Evolutionary conservation across 768 basidiomycete species (phyloP).

Genomic region (Lactarius hengduanensis): DNA sequence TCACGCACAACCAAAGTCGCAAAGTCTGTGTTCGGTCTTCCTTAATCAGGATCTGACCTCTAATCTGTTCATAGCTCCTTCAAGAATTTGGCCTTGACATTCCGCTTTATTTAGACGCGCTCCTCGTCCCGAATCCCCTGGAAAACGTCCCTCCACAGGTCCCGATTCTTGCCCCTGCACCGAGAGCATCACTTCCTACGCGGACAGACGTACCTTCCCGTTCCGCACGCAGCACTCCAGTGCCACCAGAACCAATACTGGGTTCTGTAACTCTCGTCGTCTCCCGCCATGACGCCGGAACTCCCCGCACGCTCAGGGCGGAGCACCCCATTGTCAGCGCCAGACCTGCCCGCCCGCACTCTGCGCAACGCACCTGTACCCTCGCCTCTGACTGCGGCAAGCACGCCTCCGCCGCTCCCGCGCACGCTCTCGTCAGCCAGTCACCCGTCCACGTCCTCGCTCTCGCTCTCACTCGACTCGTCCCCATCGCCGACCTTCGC

Average conservation of each 20-base stretch:
- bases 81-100: slow-evolving; percentile 94
- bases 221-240: slow-evolving; percentile 24
- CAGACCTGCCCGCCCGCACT: slow-evolving; percentile 1
- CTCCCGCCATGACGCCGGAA: slow-evolving; percentile 7
- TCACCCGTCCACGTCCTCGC: slow-evolving; percentile 10
- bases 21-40: slow-evolving; percentile 52
- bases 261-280: slow-evolving; percentile 19
- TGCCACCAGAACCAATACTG: slow-evolving; percentile 2
- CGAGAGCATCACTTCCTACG: slow-evolving; percentile 36
- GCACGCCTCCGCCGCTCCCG: not conserved
- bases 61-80: slow-evolving; percentile 52
- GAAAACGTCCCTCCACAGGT: slow-evolving; percentile 34
- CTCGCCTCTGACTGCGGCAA: not conserved
- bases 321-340: not conserved
- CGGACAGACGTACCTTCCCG: slow-evolving; percentile 33
- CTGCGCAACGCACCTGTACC: not conserved
- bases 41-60: not conserved
- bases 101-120: slow-evolving; percentile 86
- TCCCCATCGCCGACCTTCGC: not conserved
- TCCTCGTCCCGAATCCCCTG: slow-evolving; percentile 50
- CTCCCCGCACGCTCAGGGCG: slow-evolving; percentile 5
- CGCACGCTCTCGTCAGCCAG: slow-evolving; percentile 1
- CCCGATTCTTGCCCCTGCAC: slow-evolving; percentile 20
- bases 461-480: not conserved
- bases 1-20: slow-evolving; percentile 77